Evolutionary conservation across 306 rosid species (phyloP).

Genomic region (Malus orientalis): DNA sequence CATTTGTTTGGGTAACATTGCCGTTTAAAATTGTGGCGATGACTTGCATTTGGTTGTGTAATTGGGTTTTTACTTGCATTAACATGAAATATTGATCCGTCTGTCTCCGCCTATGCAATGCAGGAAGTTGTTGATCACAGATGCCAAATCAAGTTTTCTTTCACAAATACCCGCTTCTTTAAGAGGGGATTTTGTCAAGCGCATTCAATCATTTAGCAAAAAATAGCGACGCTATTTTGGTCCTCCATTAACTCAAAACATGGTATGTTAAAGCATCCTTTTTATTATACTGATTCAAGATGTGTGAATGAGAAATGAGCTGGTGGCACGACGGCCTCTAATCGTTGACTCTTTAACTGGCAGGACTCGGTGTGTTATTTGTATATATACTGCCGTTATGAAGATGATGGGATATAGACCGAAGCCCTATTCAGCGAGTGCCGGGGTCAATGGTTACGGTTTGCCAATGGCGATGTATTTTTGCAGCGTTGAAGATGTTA

Average conservation of each 20-base stretch:
- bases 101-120: slow-evolving; percentile 9
- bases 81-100: neutral
- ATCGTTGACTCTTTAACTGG: slow-evolving; percentile 10
- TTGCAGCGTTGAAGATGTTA: slow-evolving; percentile 20
- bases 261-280: slow-evolving; percentile 18
- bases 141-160: slow-evolving; percentile 42
- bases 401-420: slow-evolving; percentile 21
- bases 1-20: neutral
- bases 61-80: neutral
- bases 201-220: slow-evolving; percentile 47
- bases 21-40: neutral
- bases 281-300: neutral
- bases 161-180: slow-evolving; percentile 62
- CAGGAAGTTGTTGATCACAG: slow-evolving; percentile 61
- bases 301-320: neutral
- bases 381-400: slow-evolving; percentile 23
- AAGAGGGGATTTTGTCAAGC: slow-evolving; percentile 49
- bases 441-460: slow-evolving; percentile 17
- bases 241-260: slow-evolving; percentile 20
- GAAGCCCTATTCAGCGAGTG: slow-evolving; percentile 29
- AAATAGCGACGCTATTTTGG: slow-evolving; percentile 31
- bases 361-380: slow-evolving; percentile 33
- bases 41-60: neutral
- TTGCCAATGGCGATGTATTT: slow-evolving; percentile 7
- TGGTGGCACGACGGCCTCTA: slow-evolving; percentile 13